Base-by-base conservation (phyloP, 805 yeast species). In the Yamadazyma olivae region DNA sequence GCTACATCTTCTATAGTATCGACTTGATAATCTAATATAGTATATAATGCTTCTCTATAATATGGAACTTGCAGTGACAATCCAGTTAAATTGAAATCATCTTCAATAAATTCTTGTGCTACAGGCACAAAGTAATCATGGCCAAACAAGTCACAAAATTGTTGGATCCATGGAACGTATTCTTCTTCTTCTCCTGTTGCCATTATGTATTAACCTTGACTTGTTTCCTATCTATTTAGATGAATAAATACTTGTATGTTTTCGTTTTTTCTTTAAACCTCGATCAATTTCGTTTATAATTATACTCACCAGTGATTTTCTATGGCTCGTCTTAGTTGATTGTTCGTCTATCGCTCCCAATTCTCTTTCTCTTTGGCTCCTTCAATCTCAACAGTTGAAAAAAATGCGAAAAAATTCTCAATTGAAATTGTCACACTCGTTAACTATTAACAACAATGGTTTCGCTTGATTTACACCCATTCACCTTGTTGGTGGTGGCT, bases 61-160 rank as follows among this genome's bases (percentile, higher is more conserved):
- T 81, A 86, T 3, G 97, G 95, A 7, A 93, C 96, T 40, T 85
- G 79, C 46, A 81, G 75, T 21, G 83, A 73, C 35, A 93, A 71
- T 1, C 98, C 97, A 1, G 98, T 90, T 51, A 93, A 71, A 56
- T 93, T 93, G 71, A 93, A 93, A 48, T 93, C 98, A 60, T 93
- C 99, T 51, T 90, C 97, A 42, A 93, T 87, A 59, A 89, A 93
- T 33, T 88, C 96, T 32, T 85, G 88, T 1, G 89, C 74, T 5
- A 93, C 96, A 49, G 90, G 95, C 29, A 90, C 95, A 59, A 89
- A 89, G 57, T 81, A 91, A 54, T 93, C 95, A 56, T 86, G 91
- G 17, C 91, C 91, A 51, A 81, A 83, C 49, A 78, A 67, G 31
- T 83, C 74, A 54, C 95, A 84, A 59, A 81, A 87, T 47, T 81